Percentiles rank a stretch among this genome's conserved stretches.
phyloP scores from a whole-genome alignment of 345 rosid species.

The Sonneratia alba region DNA sequence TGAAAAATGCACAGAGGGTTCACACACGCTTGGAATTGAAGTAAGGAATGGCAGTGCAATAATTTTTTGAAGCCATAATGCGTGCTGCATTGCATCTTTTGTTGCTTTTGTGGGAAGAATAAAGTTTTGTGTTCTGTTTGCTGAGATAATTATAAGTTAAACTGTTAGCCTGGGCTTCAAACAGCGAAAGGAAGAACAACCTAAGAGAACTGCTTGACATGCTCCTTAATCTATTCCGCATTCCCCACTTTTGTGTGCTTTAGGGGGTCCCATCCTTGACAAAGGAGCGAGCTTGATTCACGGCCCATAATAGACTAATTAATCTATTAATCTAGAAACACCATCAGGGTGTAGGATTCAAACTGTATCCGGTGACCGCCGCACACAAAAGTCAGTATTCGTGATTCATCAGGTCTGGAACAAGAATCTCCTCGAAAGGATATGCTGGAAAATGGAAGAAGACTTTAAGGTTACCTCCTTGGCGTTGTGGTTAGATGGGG shows the following conservation, averaged over 20 bases:
- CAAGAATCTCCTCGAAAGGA: not conserved
- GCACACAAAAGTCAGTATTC: not conserved
- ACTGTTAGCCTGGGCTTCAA: not conserved
- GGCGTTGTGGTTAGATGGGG: slow-evolving; percentile 67
- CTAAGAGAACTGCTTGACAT: not conserved
- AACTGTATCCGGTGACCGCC: not conserved
- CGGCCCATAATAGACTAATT: slow-evolving; percentile 5
- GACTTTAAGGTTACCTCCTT: slow-evolving; percentile 51
- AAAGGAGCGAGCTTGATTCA: slow-evolving; percentile 10
- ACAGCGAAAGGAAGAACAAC: not conserved
- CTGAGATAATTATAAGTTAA: not conserved
- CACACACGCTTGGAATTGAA: no score
- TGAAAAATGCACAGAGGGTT: not conserved
- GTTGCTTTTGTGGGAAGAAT: not conserved
- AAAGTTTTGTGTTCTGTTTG: not conserved
- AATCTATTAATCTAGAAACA: not conserved
- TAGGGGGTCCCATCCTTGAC: slow-evolving; percentile 8
- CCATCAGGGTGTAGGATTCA: not conserved
- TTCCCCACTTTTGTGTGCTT: not conserved
- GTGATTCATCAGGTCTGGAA: not conserved
- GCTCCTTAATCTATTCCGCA: not conserved
- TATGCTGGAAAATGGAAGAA: not conserved
- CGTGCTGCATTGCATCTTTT: no score
- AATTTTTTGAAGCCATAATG: not conserved
- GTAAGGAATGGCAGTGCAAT: not conserved